A percentile compares a stretch with the other conserved stretches of the same genome.
These are phyloP conservation scores for Gaultheria prostrata DNA, from an alignment of 148 eudicot species.

Conservation along the genomic window DNA sequence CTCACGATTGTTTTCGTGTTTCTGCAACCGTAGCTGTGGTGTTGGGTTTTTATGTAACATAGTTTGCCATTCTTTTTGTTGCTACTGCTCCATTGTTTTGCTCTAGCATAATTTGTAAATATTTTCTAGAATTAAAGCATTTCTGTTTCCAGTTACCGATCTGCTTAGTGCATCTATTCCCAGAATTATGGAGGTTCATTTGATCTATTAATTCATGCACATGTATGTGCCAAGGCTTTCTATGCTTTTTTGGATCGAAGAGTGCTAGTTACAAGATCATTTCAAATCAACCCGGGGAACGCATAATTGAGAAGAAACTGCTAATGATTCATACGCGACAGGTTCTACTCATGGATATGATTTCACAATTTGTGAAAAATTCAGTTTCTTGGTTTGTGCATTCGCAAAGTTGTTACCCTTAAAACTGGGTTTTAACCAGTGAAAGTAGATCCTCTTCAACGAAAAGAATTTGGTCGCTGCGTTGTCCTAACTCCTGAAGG, in stretches of 20 bases:
- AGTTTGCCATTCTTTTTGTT: constrained; percentile 34
- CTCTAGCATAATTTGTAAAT: constrained; percentile 41
- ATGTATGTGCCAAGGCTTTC: neutral
- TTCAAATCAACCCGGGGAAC: too few relatives aligned
- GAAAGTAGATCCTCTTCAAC: too few relatives aligned
- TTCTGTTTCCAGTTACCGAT: constrained; percentile 14
- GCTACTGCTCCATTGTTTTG: constrained; percentile 31
- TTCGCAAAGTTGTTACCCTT: neutral
- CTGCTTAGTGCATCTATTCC: neutral
- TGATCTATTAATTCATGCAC: neutral
- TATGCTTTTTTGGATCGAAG: too few relatives aligned
- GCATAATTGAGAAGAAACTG: too few relatives aligned
- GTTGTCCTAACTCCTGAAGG: too few relatives aligned
- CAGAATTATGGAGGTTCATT: neutral
- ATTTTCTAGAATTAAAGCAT: constrained; percentile 27
- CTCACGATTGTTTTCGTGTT: constrained; percentile 12
- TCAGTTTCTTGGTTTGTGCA: neutral
- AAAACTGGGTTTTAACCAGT: neutral
- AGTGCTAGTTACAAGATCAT: too few relatives aligned
- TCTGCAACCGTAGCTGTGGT: neutral
- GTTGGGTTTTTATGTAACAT: constrained; percentile 15
- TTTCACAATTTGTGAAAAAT: neutral
- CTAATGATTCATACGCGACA: neutral
- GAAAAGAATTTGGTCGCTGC: too few relatives aligned
- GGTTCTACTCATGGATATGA: neutral